Evolutionary conservation across 768 basidiomycete species (phyloP).

Genomic region (Lactifluus rugatus): DNA sequence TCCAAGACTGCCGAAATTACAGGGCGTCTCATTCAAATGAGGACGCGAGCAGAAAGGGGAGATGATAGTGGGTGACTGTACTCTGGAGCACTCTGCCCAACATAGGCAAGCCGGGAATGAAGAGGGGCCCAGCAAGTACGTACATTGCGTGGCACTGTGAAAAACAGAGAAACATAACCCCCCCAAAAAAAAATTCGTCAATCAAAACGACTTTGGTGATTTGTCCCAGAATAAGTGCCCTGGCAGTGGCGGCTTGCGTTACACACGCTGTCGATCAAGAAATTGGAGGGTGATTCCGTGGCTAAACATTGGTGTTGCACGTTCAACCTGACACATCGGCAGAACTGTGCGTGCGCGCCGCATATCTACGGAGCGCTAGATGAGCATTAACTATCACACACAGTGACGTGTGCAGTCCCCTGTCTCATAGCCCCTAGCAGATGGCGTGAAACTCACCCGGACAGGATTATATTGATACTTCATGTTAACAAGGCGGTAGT

Average conservation of each 20-base stretch:
- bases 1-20: conserved; percentile 4
- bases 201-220: not conserved
- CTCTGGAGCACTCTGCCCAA: conserved; percentile 3
- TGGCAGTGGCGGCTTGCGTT: not conserved
- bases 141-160: not conserved
- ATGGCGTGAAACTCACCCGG: not conserved
- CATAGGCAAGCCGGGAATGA: conserved; percentile 8
- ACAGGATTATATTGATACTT: not conserved
- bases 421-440: conserved; percentile 9
- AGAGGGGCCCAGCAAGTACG: conserved; percentile 9
- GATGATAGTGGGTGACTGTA: not conserved
- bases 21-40: not conserved
- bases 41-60: not conserved
- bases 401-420: not conserved
- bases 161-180: not conserved
- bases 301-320: not conserved
- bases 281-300: not conserved
- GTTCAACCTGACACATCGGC: not conserved
- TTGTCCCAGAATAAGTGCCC: not conserved
- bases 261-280: conserved; percentile 9
- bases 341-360: not conserved
- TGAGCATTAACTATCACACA: conserved; percentile 3
- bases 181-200: not conserved
- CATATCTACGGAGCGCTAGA: not conserved
- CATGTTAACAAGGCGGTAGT: not conserved